Percentiles rank a stretch among this genome's conserved stretches.
Conservation (phyloP, 139 green algal genomes). For the Zygnema circumcarinatum region DNA sequence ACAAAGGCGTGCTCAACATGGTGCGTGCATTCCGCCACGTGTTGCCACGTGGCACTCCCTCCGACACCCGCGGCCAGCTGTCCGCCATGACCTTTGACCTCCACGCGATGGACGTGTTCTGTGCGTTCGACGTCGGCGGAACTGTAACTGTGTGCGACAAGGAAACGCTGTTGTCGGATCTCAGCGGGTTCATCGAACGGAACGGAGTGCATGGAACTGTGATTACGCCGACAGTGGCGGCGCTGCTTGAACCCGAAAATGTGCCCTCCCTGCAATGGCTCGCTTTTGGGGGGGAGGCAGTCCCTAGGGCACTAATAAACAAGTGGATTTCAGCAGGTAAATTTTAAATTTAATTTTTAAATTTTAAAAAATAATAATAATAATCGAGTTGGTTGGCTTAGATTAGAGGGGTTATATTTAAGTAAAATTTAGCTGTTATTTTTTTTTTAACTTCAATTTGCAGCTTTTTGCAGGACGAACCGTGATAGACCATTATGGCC, state of each 20-base stretch:
- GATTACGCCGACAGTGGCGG: neutral
- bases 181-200: conserved; percentile 8
- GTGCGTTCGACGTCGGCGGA: neutral
- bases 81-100: neutral
- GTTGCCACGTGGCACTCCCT: neutral
- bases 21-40: neutral
- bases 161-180: conserved; percentile 9
- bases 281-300: neutral
- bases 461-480: too few relatives aligned
- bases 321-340: neutral
- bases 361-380: too few relatives aligned
- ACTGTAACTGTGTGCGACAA: neutral
- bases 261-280: neutral
- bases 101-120: neutral
- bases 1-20: conserved; percentile 14
- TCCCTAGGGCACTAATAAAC: neutral
- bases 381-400: too few relatives aligned
- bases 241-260: neutral
- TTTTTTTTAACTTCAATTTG: too few relatives aligned
- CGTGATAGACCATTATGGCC: neutral
- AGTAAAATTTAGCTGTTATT: too few relatives aligned
- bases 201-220: neutral
- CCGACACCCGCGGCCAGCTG: neutral
- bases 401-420: too few relatives aligned
- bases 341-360: too few relatives aligned